phyloP scores from a whole-genome alignment of 495 filamentous ascomycete genomes.

The Aspergillus bertholletiae region DNA sequence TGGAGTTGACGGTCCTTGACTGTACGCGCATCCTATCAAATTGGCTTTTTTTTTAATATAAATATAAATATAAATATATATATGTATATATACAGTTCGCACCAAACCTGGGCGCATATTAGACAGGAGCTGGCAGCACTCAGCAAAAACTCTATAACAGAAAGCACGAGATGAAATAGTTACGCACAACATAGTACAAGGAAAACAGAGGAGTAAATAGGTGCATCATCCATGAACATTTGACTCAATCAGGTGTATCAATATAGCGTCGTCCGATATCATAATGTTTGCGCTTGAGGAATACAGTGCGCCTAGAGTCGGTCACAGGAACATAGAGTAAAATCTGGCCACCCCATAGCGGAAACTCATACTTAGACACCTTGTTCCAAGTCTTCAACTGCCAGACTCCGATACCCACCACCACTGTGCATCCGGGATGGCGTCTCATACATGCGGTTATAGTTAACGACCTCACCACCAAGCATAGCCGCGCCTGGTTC shows the following conservation, averaged over 20 bases:
- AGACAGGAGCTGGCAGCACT: background rate
- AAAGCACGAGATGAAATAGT: background rate
- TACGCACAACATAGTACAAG: background rate
- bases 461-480: constrained; percentile 77
- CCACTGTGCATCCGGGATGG: constrained; percentile 61
- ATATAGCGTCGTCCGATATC: constrained; percentile 3
- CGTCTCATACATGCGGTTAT: constrained; percentile 83
- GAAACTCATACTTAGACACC: constrained; percentile 18
- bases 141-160: background rate
- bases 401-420: constrained; percentile 38
- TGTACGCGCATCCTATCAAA: too few relatives aligned
- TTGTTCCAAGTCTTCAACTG: constrained; percentile 34
- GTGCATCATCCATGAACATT: background rate
- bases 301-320: background rate
- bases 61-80: too few relatives aligned
- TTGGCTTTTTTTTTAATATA: too few relatives aligned
- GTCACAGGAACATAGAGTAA: background rate
- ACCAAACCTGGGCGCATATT: background rate
- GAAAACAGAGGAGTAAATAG: background rate
- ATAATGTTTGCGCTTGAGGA: background rate
- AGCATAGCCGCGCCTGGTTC: constrained; percentile 72
- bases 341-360: background rate
- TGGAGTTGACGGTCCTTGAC: too few relatives aligned
- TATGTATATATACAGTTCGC: background rate
- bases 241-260: background rate